Base-by-base conservation (phyloP, 192 early-diverging fungal species). In the Backusella morwellensis region DNA sequence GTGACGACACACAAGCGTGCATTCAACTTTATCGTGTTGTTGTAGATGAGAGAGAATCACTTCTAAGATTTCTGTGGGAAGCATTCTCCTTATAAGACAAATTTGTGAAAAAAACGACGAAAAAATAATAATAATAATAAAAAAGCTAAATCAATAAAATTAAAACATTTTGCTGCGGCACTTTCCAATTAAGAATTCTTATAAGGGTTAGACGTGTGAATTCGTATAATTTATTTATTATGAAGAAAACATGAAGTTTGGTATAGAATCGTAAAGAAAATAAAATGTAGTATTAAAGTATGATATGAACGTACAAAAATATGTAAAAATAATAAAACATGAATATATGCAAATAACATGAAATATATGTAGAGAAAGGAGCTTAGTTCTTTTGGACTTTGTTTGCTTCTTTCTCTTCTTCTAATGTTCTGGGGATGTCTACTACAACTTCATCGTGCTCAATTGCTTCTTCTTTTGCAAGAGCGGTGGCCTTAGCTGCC, bases 281-380 rank as follows among this genome's bases (percentile, higher is more conserved):
- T 17, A 54, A 63, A 59, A 59, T 59, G 26, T 63, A 63, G 8
- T 63, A 29, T 63, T 63, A 63, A 63, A 29, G 23, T 29, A 29
- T 63, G 56, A 63, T 29, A 63, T 29, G 23, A 29, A 26, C 21
- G 56, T 63, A 63, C 23, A 63, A 26, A 63, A 63, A 12, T 14
- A 23, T 63, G 5, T 50, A 50, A 17, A 50, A 26, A 63, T 63
- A 29, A 29, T 63, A 26, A 63, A 63, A 63, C 56, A 63, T 63
- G 56, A 59, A 26, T 50, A 50, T 50, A 63, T 63, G 56, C 56
- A 26, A 63, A 63, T 63, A 63, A 63, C 56, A 63, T 63, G 56
- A 63, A 29, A 23, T 26, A 63, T 29, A 29, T 63, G 9, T 12
- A 63, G 8, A 63, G 14, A 63, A 29, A 3, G 23, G 56, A 12